A percentile compares a stretch with the other conserved stretches of the same genome.
Conservation (phyloP, 441 rosid genomes). For the Corymbia citriodora region DNA sequence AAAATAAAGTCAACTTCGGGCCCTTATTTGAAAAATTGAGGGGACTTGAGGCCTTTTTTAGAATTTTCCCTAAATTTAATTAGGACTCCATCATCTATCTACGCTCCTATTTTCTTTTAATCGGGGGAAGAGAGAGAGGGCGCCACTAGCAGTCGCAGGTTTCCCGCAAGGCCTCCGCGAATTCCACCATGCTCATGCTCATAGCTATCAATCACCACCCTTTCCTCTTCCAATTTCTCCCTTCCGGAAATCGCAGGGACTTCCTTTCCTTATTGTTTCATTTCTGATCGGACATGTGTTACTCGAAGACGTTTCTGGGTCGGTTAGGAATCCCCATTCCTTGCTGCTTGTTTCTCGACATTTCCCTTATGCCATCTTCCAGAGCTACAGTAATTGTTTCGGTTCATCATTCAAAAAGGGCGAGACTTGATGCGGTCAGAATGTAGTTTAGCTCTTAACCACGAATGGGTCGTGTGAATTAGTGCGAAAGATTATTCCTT, state of each 20-base stretch:
- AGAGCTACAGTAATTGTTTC: background rate
- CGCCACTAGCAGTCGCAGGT: background rate
- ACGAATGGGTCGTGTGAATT: background rate
- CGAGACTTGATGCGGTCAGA: background rate
- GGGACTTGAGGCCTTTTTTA: too few relatives aligned
- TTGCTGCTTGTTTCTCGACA: background rate
- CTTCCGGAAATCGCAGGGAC: background rate
- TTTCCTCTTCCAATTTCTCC: background rate
- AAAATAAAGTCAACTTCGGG: too few relatives aligned
- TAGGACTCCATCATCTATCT: background rate
- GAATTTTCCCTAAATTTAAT: too few relatives aligned
- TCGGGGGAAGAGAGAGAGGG: background rate
- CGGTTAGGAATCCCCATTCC: conserved; percentile 32
- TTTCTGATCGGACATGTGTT: conserved; percentile 39
- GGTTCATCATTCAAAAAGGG: background rate
- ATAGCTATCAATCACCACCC: background rate
- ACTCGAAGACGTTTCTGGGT: conserved; percentile 63
- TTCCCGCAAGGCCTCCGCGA: background rate
- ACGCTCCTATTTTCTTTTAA: background rate
- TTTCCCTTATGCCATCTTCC: background rate
- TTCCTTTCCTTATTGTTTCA: too few relatives aligned
- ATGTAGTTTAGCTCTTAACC: background rate
- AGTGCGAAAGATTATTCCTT: background rate
- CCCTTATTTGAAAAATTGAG: too few relatives aligned
- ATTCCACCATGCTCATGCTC: background rate